These are phyloP conservation scores for Brasilioporus rufonigricans DNA, from an alignment of 768 basidiomycete species.

Conservation along the genomic window DNA sequence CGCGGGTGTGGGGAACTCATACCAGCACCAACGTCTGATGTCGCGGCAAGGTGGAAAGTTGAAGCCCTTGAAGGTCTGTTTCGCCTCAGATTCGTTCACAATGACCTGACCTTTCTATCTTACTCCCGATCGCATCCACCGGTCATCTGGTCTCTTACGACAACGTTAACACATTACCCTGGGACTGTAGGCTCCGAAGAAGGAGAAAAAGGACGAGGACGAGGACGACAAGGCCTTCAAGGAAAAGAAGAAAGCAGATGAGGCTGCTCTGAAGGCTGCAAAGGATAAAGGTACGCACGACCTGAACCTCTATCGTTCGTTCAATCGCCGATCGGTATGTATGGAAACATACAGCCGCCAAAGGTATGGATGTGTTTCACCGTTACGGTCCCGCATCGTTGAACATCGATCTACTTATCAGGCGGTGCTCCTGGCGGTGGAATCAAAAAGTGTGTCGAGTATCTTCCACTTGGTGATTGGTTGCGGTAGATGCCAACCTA, in stretches of 20 bases:
- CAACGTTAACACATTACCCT: not conserved
- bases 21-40: constrained; percentile 18
- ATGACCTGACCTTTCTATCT: not conserved
- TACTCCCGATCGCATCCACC: not conserved
- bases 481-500: constrained; percentile 3
- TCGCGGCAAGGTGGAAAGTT: constrained; percentile 78
- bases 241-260: constrained; percentile 73
- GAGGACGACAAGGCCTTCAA: constrained; percentile 75
- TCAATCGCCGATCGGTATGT: not conserved
- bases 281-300: constrained; percentile 59
- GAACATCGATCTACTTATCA: constrained; percentile 23
- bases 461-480: not conserved
- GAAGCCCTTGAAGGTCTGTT: constrained; percentile 75
- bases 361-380: constrained; percentile 23
- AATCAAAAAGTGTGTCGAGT: constrained; percentile 77
- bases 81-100: not conserved
- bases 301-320: too few relatives aligned
- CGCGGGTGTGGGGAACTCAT: too few relatives aligned
- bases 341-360: constrained; percentile 21
- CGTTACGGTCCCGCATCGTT: constrained; percentile 6
- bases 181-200: constrained; percentile 82
- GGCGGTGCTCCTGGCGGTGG: constrained; percentile 70
- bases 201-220: constrained; percentile 67
- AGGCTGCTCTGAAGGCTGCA: constrained; percentile 70
- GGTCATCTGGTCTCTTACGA: too few relatives aligned